Evolutionary conservation across 164 flowering plant species (phyloP).

Genomic region (Liriodendron chinense): DNA sequence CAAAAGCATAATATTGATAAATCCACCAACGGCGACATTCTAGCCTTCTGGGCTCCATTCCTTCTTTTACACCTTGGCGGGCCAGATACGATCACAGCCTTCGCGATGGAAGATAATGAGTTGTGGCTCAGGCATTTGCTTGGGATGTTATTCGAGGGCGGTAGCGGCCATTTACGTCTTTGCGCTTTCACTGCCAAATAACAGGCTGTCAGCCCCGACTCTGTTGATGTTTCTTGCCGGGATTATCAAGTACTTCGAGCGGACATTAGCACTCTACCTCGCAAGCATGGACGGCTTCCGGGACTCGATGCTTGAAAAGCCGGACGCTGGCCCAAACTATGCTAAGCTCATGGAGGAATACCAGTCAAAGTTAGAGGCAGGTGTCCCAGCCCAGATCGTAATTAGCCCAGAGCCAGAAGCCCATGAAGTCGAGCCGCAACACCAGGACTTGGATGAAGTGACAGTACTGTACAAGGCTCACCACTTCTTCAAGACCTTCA

Average conservation of each 20-base stretch:
- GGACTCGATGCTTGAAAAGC: not conserved
- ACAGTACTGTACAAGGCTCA: not conserved
- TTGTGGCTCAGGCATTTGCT: conserved; percentile 50
- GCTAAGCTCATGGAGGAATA: conserved; percentile 46
- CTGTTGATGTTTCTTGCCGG: conserved; percentile 36
- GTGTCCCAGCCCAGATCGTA: conserved; percentile 21
- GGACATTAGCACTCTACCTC: conserved; percentile 33
- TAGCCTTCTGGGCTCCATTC: conserved; percentile 59
- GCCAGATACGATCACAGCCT: conserved; percentile 65
- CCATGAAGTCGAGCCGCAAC: no score
- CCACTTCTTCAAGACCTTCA: not conserved
- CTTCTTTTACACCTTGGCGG: conserved; percentile 68
- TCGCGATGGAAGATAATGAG: conserved; percentile 56
- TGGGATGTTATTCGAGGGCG: conserved; percentile 29
- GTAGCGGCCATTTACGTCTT: conserved; percentile 32
- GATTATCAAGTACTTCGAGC: conserved; percentile 39
- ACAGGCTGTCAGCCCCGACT: conserved; percentile 27
- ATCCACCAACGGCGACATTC: conserved; percentile 1
- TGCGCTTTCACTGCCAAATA: conserved; percentile 21
- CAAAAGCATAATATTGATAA: no score
- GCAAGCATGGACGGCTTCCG: conserved; percentile 31
- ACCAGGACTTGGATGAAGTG: conserved; percentile 3
- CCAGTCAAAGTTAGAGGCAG: conserved; percentile 24
- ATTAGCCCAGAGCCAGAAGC: conserved; percentile 14
- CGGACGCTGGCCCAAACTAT: conserved; percentile 35